Conservation (phyloP, 805 yeast species). For the Myxozyma sirexii region DNA sequence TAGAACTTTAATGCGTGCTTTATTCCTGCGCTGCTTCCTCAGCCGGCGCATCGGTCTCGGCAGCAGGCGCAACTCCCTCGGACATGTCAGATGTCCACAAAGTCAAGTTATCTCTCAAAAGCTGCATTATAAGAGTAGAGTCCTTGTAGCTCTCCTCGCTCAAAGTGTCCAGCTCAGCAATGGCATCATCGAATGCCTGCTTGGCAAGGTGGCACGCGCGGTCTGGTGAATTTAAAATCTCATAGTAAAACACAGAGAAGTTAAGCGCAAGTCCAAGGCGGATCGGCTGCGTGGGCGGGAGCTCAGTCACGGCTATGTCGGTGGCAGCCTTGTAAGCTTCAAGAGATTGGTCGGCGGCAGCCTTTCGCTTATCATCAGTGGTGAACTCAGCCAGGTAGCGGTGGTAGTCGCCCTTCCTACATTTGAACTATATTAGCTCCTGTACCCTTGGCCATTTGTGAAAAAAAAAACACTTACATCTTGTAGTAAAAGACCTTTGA, state of each 20-base stretch:
- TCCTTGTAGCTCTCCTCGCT: slow-evolving; percentile 98
- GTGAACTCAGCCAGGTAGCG: slow-evolving; percentile 99
- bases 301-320: slow-evolving; percentile 93
- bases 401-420: slow-evolving; percentile 91
- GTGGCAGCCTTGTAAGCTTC: slow-evolving; percentile 95
- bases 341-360: slow-evolving; percentile 86
- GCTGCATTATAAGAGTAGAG: slow-evolving; percentile 98
- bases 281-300: slow-evolving; percentile 98
- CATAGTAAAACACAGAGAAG: slow-evolving; percentile 97
- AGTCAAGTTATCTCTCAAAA: slow-evolving; percentile 96
- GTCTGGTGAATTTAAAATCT: slow-evolving; percentile 96
- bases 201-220: slow-evolving; percentile 98
- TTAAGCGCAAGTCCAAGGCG: slow-evolving; percentile 96
- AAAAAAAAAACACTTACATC: slow-evolving; percentile 54
- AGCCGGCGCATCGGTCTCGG: slow-evolving; percentile 39
- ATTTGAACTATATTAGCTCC: background rate
- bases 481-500: slow-evolving; percentile 97
- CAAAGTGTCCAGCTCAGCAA: slow-evolving; percentile 95
- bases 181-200: slow-evolving; percentile 98
- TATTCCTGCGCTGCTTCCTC: slow-evolving; percentile 18
- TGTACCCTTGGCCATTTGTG: background rate
- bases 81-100: slow-evolving; percentile 95
- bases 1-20: background rate
- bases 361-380: slow-evolving; percentile 85
- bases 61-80: slow-evolving; percentile 62